Evolutionary conservation across 2,329 filamentous ascomycete genomes (phyloP).

Genomic region (Stachybotrys elegans): DNA sequence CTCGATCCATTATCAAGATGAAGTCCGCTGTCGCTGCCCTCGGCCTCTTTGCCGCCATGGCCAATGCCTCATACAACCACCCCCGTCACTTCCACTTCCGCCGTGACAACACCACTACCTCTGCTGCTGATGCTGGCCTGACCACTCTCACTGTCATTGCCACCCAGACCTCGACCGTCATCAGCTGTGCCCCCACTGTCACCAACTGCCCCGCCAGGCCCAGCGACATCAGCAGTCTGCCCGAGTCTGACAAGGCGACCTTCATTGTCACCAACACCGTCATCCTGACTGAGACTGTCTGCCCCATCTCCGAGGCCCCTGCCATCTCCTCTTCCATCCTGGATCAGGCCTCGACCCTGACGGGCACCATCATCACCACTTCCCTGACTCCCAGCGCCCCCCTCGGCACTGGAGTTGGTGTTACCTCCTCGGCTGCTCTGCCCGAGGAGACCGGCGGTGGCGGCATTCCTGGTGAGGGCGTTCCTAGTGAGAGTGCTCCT

Average conservation of each 20-base stretch:
- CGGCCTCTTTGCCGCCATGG: constrained; percentile 40
- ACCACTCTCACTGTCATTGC: constrained; percentile 46
- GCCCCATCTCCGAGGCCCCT: constrained; percentile 37
- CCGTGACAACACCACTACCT: constrained; percentile 20
- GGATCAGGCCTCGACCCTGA: constrained; percentile 27
- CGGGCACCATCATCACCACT: constrained; percentile 26
- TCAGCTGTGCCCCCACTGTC: constrained; percentile 13
- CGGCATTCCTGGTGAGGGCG: constrained; percentile 11
- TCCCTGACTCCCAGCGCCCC: constrained; percentile 15
- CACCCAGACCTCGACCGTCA: constrained; percentile 37
- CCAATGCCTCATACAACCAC: constrained; percentile 32
- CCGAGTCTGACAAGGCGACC: constrained; percentile 27
- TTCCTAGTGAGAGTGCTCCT: no score
- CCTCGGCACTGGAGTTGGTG: constrained; percentile 25
- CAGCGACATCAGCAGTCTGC: constrained; percentile 27
- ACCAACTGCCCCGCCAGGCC: constrained; percentile 44
- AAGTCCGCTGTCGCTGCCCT: constrained; percentile 38
- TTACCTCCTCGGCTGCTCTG: constrained; percentile 6
- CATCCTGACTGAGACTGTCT: constrained; percentile 35
- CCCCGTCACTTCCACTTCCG: constrained; percentile 28
- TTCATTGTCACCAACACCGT: constrained; percentile 33
- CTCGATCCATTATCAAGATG: constrained; percentile 32
- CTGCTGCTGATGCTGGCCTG: constrained; percentile 14
- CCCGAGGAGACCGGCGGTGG: constrained; percentile 8
- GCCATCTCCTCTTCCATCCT: constrained; percentile 36